These are phyloP conservation scores for Xylaria acuta DNA, from an alignment of 495 filamentous ascomycete genomes.

Conservation along the genomic window DNA sequence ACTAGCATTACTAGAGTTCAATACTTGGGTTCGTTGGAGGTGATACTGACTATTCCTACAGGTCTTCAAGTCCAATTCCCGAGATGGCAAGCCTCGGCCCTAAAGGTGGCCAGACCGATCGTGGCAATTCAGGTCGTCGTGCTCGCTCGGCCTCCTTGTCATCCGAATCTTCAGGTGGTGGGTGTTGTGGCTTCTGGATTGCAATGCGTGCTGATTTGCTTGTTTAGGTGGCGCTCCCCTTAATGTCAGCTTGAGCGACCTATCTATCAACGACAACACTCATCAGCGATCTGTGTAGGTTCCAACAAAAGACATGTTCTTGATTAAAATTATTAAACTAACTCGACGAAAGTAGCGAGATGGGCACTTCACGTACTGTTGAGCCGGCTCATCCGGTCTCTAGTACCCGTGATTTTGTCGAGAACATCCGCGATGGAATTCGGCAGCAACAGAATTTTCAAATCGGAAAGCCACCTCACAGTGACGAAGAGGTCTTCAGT, in stretches of 20 bases:
- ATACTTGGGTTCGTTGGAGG: neutral
- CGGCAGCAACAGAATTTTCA: conserved; percentile 18
- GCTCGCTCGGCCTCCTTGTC: conserved; percentile 24
- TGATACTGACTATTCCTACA: conserved; percentile 3
- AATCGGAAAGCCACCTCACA: conserved; percentile 24
- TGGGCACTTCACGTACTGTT: conserved; percentile 1
- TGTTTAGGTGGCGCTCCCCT: conserved; percentile 21
- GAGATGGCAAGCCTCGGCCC: conserved; percentile 25
- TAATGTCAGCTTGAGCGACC: conserved; percentile 7
- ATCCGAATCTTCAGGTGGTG: conserved; percentile 25
- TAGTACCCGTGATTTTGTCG: neutral
- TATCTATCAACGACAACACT: conserved; percentile 9
- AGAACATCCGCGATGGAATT: conserved; percentile 1
- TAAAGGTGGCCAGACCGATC: neutral
- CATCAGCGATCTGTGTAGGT: conserved; percentile 24
- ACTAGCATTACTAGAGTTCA: neutral
- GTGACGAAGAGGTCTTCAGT: conserved; percentile 21
- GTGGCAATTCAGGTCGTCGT: conserved; percentile 14
- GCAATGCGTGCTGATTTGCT: conserved; percentile 1
- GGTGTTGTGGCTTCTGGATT: neutral
- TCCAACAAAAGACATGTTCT: neutral
- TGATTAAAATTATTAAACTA: neutral
- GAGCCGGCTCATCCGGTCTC: neutral
- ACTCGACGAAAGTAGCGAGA: conserved; percentile 19
- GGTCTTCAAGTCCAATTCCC: neutral